Conservation (phyloP, 164 flowering plant species). For the Tinospora cordifolia region DNA sequence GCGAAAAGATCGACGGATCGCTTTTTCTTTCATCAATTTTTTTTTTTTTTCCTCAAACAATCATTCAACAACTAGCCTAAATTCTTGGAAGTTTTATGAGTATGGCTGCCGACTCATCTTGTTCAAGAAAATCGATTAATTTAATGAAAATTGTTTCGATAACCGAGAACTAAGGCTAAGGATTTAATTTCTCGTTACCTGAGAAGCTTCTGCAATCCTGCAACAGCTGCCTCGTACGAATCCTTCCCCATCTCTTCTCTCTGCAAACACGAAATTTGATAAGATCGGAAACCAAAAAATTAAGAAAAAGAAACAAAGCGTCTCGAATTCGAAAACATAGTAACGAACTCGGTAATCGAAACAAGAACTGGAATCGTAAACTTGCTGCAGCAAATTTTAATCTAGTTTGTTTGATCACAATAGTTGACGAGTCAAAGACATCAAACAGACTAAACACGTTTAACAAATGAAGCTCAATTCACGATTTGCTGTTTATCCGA, state of each 20-base stretch:
- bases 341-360: not conserved
- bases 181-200: slow-evolving; percentile 13
- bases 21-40: no score
- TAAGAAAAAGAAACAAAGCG: not conserved
- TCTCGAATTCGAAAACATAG: not conserved
- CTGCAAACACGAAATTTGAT: slow-evolving; percentile 20
- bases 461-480: no score
- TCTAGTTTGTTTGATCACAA: no score
- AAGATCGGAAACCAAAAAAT: not conserved
- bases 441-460: no score
- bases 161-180: not conserved
- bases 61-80: no score
- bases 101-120: not conserved
- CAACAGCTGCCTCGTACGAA: slow-evolving; percentile 46
- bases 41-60: no score
- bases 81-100: not conserved
- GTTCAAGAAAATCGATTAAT: not conserved
- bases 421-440: no score
- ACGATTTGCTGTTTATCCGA: no score
- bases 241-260: slow-evolving; percentile 28
- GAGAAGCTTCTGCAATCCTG: slow-evolving; percentile 52
- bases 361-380: not conserved
- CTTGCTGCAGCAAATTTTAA: not conserved
- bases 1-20: no score
- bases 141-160: not conserved